Evolutionary conservation across 441 rosid genomes (phyloP), one percentile per base, ranked within the genome.

Genomic region (Syzygium syzygioides): DNA sequence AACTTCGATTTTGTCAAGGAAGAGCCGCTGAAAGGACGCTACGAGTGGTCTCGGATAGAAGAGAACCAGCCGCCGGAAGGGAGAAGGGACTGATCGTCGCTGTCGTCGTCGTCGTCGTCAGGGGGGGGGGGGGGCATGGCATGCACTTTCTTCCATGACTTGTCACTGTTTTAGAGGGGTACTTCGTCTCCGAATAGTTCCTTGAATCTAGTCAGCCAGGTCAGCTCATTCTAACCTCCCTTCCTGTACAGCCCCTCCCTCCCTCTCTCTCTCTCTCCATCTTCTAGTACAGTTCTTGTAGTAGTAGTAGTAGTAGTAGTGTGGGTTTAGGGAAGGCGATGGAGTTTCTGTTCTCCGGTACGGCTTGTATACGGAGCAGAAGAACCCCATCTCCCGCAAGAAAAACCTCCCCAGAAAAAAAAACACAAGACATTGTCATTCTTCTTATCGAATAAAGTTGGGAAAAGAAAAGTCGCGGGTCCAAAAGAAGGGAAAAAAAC

Each of bases 1-100:
- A 97, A 97, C 88, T 97, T 93, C 88, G 99, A 97, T 91, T 89
- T 95, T 14, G 93, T 68, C 88, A 93, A 94, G 93, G 98, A 97
- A 90, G 92, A 94, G 91, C 95, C 99, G 50, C 87, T 95, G 92
- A 93, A 95, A 91, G 99, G 99, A 91, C 96, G 97, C 71, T 96
- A 93, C 94, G 93, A 96, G 91, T 97, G 99, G 98, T 89, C 91
- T 76, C 92, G 93, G 62, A 52, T 95, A 86, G 50, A 12, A 87
- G 50, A 12, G 50, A 71, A 13, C 6, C 87, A 88, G 86, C 92
- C 91, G 86, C 92, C 91, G 64, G 89, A 91, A 53, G 90, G 41
- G 71, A 57, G 89, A 57, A 52, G 54, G 52, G 50, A 50, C 84
- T 71, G 80, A 71, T 37, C 80, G 11, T 71, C 50, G 13, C 37